These are phyloP conservation scores for Calonectria hongkongensis DNA, from an alignment of 2,329 filamentous ascomycete species.

Conservation along the genomic window DNA sequence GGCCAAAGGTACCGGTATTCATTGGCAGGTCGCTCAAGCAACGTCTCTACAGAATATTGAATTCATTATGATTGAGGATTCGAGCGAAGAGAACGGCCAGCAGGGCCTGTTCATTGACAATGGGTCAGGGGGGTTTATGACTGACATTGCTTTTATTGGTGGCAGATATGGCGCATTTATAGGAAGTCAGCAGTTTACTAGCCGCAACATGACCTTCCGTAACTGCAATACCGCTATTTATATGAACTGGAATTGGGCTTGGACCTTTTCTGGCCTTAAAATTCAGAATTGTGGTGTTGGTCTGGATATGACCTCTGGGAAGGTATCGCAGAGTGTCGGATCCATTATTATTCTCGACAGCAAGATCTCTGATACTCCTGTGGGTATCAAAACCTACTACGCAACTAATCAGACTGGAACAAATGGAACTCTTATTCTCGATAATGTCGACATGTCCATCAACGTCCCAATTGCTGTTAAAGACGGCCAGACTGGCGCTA, in stretches of 20 bases:
- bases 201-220: slow-evolving; percentile 88
- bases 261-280: slow-evolving; percentile 84
- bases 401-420: slow-evolving; percentile 75
- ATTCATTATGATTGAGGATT: slow-evolving; percentile 85
- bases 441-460: slow-evolving; percentile 89
- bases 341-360: slow-evolving; percentile 87
- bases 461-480: slow-evolving; percentile 81
- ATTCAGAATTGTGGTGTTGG: slow-evolving; percentile 86
- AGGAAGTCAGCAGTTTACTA: slow-evolving; percentile 92
- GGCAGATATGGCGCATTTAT: slow-evolving; percentile 86
- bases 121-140: slow-evolving; percentile 89
- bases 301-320: slow-evolving; percentile 84
- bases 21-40: slow-evolving; percentile 91
- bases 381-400: slow-evolving; percentile 87
- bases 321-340: slow-evolving; percentile 83
- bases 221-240: slow-evolving; percentile 88
- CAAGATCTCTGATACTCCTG: slow-evolving; percentile 82
- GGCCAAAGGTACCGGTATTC: slow-evolving; percentile 80
- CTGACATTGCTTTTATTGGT: slow-evolving; percentile 88
- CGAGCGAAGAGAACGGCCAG: slow-evolving; percentile 78
- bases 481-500: slow-evolving; percentile 71
- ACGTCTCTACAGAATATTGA: slow-evolving; percentile 87
- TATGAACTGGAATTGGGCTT: slow-evolving; percentile 96
- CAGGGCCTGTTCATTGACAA: slow-evolving; percentile 91
- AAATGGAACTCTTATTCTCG: slow-evolving; percentile 88